These are phyloP conservation scores for Rhizophagus prolifer DNA, from an alignment of 192 early-diverging fungal genomes.

Conservation along the genomic window DNA sequence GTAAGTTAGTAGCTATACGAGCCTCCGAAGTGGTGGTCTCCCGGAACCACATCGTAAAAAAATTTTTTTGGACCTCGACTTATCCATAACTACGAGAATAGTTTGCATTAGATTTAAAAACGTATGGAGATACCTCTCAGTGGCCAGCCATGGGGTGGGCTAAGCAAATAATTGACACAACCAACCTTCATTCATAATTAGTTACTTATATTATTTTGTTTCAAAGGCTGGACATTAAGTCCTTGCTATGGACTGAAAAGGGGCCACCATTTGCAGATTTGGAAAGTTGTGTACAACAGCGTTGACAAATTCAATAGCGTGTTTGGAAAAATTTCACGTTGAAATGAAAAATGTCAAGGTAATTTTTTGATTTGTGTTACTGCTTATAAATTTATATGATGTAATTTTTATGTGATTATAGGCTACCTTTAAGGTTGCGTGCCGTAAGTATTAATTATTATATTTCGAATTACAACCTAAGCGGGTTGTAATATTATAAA, in stretches of 20 bases:
- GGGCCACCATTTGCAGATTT: conserved; percentile 25
- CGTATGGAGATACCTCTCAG: conserved; percentile 28
- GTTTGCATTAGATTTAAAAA: conserved; percentile 23
- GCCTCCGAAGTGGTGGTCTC: conserved; percentile 34
- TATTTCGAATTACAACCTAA: no score
- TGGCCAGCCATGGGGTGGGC: conserved; percentile 32
- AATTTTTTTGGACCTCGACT: conserved; percentile 23
- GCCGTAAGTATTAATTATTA: no score
- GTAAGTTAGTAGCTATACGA: conserved; percentile 30
- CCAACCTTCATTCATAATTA: not conserved
- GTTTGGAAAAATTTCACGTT: conserved; percentile 5
- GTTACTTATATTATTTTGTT: not conserved
- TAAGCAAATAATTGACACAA: conserved; percentile 27
- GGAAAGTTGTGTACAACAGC: conserved; percentile 8
- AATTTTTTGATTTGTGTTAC: conserved; percentile 14
- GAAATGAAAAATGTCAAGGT: conserved; percentile 10
- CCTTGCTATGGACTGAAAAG: conserved; percentile 24
- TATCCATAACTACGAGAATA: conserved; percentile 28
- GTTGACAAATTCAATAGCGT: conserved; percentile 18
- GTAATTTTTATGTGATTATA: conserved; percentile 20
- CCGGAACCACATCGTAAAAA: conserved; percentile 31
- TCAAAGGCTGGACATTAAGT: conserved; percentile 20
- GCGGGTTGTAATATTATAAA: no score
- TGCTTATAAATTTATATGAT: not conserved
- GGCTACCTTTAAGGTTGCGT: conserved; percentile 14